Base-by-base conservation (phyloP, 148 eudicot genomes). In the Selenicereus undatus region DNA sequence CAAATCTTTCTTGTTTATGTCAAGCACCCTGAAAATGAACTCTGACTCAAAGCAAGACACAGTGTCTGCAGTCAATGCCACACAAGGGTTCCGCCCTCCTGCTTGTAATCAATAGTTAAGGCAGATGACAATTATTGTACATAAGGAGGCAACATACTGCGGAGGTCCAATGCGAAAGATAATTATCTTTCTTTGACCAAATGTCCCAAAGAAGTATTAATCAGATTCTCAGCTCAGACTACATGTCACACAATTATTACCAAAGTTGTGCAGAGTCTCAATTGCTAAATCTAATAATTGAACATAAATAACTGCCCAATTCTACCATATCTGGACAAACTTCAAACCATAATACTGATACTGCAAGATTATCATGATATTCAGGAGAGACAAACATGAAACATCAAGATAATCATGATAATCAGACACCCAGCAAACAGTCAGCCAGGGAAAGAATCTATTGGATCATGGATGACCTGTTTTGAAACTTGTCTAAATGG, bases 381-480 rank as follows among this genome's bases (percentile, higher is more conserved):
- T 60, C 24, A 78, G 64, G 32, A 65, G 16, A 13, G 20, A 43
- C 32, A 43, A 78, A 65, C 5, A 43, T 8, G 21, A 43, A 78
- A 65, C 5, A 43, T 8, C 36, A 45, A n/a, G n/a, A n/a, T n/a
- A n/a, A n/a, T n/a, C n/a, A n/a, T n/a, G n/a, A n/a, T n/a, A n/a
- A n/a, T n/a, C n/a, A n/a, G n/a, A n/a, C n/a, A n/a, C n/a, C n/a
- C n/a, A n/a, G n/a, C n/a, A n/a, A n/a, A n/a, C 1, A 48, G 52
- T 8, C 13, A 48, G 52, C 52, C 2, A 48, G 14, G 14, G 52
- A 48, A 48, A 48, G 52, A 48, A 48, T 48, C 12, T 60, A n/a
- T 60, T 42, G 13, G 24, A 78, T 43, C 80, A 29, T 42, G 80
- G 73, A 64, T 78, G 42, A 16, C 69, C 79, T 36, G 71, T 52